Conservation (phyloP, 2,329 filamentous ascomycete genomes). For the Hymenoscyphus linearis region DNA sequence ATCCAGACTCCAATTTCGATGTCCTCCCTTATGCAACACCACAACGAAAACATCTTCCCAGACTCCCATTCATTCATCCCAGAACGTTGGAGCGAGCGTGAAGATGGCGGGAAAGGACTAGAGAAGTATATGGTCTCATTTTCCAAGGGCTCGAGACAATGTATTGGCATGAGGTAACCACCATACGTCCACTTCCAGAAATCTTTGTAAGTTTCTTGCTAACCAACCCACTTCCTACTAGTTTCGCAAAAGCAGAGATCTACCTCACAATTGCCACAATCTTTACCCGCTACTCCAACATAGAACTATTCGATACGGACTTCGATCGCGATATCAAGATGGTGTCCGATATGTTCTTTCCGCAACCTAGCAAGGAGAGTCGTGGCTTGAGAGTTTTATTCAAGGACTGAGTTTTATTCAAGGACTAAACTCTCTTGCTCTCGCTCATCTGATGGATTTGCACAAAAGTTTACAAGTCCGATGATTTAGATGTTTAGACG, state of each 20-base stretch:
- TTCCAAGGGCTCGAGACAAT: constrained; percentile 19
- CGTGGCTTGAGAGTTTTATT: constrained; percentile 18
- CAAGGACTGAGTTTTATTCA: neutral
- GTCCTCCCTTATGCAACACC: constrained; percentile 24
- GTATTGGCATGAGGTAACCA: constrained; percentile 20
- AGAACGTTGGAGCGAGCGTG: constrained; percentile 35
- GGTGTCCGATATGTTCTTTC: constrained; percentile 18
- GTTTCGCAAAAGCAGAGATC: constrained; percentile 24
- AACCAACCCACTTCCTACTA: neutral
- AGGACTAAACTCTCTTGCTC: neutral
- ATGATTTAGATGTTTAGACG: no score
- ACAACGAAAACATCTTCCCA: constrained; percentile 30
- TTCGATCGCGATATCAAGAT: constrained; percentile 17
- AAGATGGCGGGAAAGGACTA: constrained; percentile 13
- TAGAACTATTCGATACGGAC: constrained; percentile 17
- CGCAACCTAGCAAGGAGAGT: constrained; percentile 10
- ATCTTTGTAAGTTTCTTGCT: neutral
- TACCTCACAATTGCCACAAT: constrained; percentile 17
- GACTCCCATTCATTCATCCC: constrained; percentile 29
- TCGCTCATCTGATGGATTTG: no score
- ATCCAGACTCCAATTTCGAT: constrained; percentile 21
- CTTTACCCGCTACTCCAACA: constrained; percentile 13
- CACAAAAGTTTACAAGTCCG: no score
- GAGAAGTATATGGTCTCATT: constrained; percentile 23
- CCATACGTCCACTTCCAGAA: neutral